phyloP scores from a whole-genome alignment of 2,329 filamentous ascomycete genomes.

The Trichoderma sp. region DNA sequence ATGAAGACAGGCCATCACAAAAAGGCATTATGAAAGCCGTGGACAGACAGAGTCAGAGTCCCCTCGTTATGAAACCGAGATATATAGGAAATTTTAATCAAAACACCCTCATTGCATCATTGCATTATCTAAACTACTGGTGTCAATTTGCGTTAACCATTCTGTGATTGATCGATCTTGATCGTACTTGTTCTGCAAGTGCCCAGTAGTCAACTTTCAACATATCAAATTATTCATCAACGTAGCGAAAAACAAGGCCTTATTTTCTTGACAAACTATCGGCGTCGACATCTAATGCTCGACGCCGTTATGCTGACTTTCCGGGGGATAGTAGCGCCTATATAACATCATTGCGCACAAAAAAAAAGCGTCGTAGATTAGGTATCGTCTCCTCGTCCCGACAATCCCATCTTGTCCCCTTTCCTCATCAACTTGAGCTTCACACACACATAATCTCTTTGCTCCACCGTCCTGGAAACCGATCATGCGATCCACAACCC shows the following conservation, averaged over 20 bases:
- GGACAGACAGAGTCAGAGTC: not conserved
- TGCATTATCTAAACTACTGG: not conserved
- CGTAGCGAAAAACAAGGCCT: not conserved
- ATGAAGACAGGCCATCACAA: not conserved
- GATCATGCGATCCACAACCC: not conserved
- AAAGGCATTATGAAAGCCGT: not conserved
- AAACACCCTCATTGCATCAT: not conserved
- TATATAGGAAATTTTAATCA: slow-evolving; percentile 18
- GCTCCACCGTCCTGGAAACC: not conserved
- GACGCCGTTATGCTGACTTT: slow-evolving; percentile 3
- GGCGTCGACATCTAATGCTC: not conserved
- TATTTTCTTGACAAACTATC: slow-evolving; percentile 8
- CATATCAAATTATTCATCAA: not conserved
- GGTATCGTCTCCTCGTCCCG: slow-evolving; percentile 4
- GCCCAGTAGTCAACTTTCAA: not conserved
- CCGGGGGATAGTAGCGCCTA: not conserved
- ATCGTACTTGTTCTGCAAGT: not conserved
- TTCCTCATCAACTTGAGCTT: not conserved
- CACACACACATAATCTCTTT: not conserved
- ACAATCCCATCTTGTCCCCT: slow-evolving; percentile 2
- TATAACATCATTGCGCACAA: slow-evolving; percentile 6
- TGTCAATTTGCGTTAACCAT: not conserved
- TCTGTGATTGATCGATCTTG: not conserved
- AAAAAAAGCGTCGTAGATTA: slow-evolving; percentile 2
- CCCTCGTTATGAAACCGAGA: slow-evolving; percentile 16